phyloP scores from a whole-genome alignment of 371 early-diverging fungal genomes.

The Rhizopus delemar region DNA sequence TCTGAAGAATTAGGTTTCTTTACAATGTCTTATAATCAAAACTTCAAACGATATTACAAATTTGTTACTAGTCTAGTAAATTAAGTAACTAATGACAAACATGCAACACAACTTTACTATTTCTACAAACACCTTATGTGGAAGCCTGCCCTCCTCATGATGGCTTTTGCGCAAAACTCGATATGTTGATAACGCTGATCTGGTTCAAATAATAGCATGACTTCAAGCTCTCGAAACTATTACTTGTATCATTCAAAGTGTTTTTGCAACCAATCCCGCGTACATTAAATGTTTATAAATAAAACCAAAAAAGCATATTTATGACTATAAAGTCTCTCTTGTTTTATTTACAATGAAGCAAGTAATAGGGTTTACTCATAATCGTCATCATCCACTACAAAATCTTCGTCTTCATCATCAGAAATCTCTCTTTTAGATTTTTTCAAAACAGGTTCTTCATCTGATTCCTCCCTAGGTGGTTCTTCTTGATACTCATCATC shows the following conservation, averaged over 20 bases:
- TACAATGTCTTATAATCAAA: too few species aligned
- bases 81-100: too few species aligned
- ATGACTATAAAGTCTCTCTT: too few species aligned
- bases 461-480: slow-evolving; percentile 27
- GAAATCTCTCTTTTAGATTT: slow-evolving; percentile 31
- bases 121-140: too few species aligned
- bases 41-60: too few species aligned
- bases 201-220: slow-evolving; percentile 46
- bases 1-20: too few species aligned
- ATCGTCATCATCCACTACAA: slow-evolving; percentile 19
- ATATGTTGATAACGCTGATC: too few species aligned
- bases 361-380: slow-evolving; percentile 7
- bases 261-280: slow-evolving; percentile 43
- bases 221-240: slow-evolving; percentile 71
- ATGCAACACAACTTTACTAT: too few species aligned
- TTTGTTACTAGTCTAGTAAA: too few species aligned
- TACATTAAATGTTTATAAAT: slow-evolving; percentile 56
- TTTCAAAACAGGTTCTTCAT: slow-evolving; percentile 29
- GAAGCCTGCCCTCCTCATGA: too few species aligned
- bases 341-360: neutral
- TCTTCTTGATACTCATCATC: slow-evolving; percentile 54
- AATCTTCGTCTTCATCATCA: slow-evolving; percentile 41
- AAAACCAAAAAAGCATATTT: neutral
- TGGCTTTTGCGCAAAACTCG: too few species aligned
- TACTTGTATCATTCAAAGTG: slow-evolving; percentile 44